These are phyloP conservation scores for Solanum hybrid DNA, from an alignment of 305 asterid species.

Conservation along the genomic window DNA sequence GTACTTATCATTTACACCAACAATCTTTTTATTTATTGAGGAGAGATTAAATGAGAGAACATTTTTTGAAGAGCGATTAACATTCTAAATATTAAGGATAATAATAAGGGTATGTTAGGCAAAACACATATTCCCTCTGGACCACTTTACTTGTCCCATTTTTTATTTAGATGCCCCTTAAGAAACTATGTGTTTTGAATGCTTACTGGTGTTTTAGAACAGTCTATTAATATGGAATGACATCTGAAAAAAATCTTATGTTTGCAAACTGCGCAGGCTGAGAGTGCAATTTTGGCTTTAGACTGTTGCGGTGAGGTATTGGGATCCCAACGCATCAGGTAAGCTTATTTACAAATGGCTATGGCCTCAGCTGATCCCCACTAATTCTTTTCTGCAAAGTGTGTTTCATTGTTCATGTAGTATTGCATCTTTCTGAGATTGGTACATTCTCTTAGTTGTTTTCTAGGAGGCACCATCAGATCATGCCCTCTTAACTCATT, in stretches of 20 bases:
- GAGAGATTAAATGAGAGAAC: background rate
- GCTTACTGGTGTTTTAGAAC: background rate
- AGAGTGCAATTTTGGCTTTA: constrained; percentile 78
- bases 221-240: background rate
- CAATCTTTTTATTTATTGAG: background rate
- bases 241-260: background rate
- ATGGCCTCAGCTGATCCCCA: background rate
- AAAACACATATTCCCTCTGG: background rate
- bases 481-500: background rate
- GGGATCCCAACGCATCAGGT: constrained; percentile 88
- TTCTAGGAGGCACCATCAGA: background rate
- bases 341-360: background rate
- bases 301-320: constrained; percentile 76
- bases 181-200: background rate
- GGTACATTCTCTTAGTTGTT: background rate
- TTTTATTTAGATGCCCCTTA: background rate
- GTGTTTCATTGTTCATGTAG: background rate
- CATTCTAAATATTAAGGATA: background rate
- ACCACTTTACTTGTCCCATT: background rate
- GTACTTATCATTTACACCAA: background rate
- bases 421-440: background rate
- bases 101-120: background rate
- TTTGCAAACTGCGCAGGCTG: constrained; percentile 47
- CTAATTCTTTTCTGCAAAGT: background rate
- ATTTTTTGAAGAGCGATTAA: background rate